Percentiles rank a stretch among this genome's conserved stretches.
Conservation (phyloP, 345 rosid species). For the Nasturtium officinale region DNA sequence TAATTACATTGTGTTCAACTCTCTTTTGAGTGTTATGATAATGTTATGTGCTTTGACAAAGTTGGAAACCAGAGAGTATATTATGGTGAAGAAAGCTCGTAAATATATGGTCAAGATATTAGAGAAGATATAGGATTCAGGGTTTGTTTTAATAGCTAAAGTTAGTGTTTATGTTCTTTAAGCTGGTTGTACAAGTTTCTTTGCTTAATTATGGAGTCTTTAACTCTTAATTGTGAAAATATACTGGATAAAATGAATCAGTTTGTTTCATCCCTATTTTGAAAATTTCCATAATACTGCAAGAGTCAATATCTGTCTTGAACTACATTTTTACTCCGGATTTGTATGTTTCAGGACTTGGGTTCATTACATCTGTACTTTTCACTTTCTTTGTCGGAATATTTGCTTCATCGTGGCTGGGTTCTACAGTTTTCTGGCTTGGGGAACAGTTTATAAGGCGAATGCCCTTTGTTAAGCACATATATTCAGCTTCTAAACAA, state of each 20-base stretch:
- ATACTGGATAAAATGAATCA: neutral
- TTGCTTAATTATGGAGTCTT: neutral
- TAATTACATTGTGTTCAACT: neutral
- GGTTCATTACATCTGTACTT: constrained; percentile 72
- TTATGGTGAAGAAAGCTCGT: neutral
- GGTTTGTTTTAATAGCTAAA: neutral
- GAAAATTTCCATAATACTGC: neutral
- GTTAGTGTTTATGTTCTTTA: neutral
- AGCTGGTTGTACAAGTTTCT: neutral
- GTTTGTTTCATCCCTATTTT: neutral
- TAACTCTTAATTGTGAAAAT: neutral
- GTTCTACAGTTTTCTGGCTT: constrained; percentile 73
- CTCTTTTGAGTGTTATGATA: neutral
- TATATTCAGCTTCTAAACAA: constrained; percentile 85
- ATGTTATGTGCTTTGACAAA: neutral
- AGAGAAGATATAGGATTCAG: neutral
- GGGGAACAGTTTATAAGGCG: constrained; percentile 85
- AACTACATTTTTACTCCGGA: neutral
- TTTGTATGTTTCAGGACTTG: constrained; percentile 61
- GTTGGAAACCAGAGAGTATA: neutral
- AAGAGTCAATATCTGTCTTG: neutral
- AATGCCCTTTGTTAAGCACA: constrained; percentile 78
- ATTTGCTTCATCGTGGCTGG: constrained; percentile 89
- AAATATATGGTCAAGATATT: neutral
- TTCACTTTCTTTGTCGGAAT: constrained; percentile 75